Percentiles rank a stretch among this genome's conserved stretches.
Evolutionary conservation across 352 stramenopile genomes (phyloP).

Genomic region (Pythium insidiosum): DNA sequence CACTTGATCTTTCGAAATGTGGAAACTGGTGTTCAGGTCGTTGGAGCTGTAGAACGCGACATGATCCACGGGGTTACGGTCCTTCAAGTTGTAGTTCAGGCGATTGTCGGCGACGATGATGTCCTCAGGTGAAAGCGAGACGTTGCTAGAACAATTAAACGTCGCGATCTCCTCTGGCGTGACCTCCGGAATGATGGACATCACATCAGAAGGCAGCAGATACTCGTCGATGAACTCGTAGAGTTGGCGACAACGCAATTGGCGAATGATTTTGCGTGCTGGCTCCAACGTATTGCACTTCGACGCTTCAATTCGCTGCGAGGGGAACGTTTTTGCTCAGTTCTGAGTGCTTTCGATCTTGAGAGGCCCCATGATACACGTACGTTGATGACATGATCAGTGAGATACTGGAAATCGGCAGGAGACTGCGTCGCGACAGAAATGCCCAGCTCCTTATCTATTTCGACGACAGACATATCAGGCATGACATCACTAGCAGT

Average conservation of each 20-base stretch:
- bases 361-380: no score
- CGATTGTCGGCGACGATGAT: constrained; percentile 74
- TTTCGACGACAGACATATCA: constrained; percentile 1
- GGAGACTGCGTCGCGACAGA: constrained; percentile 50
- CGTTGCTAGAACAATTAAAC: constrained; percentile 27
- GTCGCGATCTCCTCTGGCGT: constrained; percentile 53
- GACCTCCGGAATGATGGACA: constrained; percentile 35
- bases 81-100: constrained; percentile 81
- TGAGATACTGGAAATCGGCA: constrained; percentile 69
- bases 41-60: constrained; percentile 78
- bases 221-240: constrained; percentile 87
- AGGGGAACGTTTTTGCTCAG: background rate
- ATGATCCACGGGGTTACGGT: constrained; percentile 79
- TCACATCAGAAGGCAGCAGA: constrained; percentile 49
- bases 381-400: constrained; percentile 67
- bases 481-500: background rate
- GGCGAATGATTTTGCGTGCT: constrained; percentile 60
- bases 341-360: no score
- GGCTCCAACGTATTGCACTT: constrained; percentile 37
- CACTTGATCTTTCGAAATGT: constrained; percentile 75
- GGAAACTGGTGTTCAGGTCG: constrained; percentile 51
- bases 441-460: constrained; percentile 67
- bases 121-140: constrained; percentile 50
- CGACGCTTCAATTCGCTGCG: constrained; percentile 67
- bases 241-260: constrained; percentile 58